phyloP scores from a whole-genome alignment of 164 flowering plant genomes.

The Magnolia officinalis region DNA sequence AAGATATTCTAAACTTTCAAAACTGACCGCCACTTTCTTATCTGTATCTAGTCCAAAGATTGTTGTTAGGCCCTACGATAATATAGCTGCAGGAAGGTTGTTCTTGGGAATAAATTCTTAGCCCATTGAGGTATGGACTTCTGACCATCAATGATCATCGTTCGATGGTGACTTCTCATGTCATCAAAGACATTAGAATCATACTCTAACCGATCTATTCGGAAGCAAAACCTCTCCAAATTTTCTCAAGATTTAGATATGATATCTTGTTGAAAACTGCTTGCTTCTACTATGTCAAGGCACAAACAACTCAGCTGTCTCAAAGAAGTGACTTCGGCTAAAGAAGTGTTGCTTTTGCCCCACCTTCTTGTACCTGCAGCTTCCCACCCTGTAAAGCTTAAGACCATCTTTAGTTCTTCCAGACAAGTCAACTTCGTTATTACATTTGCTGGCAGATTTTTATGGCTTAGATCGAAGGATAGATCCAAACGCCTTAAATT shows the following conservation, averaged over 20 bases:
- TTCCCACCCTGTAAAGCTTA: background rate
- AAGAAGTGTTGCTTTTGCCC: background rate
- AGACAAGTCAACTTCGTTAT: constrained; percentile 9
- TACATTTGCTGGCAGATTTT: background rate
- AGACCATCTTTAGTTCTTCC: constrained; percentile 4
- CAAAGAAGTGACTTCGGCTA: background rate
- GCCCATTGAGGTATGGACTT: background rate
- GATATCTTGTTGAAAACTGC: background rate
- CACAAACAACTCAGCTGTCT: background rate
- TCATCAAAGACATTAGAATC: background rate
- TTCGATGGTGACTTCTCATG: background rate
- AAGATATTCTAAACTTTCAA: background rate
- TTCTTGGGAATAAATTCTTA: background rate
- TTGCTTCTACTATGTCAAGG: background rate
- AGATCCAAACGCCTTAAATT: background rate
- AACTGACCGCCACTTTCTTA: background rate
- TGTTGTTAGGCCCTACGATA: background rate
- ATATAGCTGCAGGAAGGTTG: background rate
- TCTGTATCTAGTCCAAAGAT: background rate
- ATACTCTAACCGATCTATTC: too few relatives aligned
- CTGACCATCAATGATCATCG: background rate
- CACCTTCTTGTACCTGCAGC: background rate
- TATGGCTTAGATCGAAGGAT: background rate
- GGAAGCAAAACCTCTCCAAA: background rate
- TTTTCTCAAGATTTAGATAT: background rate